phyloP scores from a whole-genome alignment of 441 rosid species.

The Brassica hybrid region DNA sequence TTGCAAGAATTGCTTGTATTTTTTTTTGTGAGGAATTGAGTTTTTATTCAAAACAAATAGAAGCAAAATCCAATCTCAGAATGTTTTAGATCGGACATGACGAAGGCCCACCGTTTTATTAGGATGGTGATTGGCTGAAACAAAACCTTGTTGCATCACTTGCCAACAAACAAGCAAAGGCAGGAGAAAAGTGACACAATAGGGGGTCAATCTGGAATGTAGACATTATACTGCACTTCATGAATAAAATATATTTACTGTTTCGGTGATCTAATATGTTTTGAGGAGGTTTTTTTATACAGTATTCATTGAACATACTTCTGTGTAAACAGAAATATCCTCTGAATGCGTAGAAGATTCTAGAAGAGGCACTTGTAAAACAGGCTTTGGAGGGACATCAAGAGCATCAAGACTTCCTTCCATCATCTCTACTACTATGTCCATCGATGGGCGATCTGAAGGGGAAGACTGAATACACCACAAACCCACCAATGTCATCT shows the following conservation, averaged over 20 bases:
- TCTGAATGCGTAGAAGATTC: not conserved
- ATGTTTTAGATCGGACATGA: not conserved
- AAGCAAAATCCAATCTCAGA: not conserved
- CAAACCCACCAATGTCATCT: slow-evolving; percentile 48
- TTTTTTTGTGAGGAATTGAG: not conserved
- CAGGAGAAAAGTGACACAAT: no score
- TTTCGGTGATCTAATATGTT: no score
- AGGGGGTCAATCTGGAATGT: no score
- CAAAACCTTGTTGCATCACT: slow-evolving; percentile 55
- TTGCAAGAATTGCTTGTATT: not conserved
- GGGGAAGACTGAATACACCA: no score
- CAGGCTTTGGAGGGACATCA: slow-evolving; percentile 47
- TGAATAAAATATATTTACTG: no score
- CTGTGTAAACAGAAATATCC: not conserved
- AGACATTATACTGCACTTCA: no score
- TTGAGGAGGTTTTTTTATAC: not conserved
- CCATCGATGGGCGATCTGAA: slow-evolving; percentile 50
- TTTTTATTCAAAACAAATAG: not conserved
- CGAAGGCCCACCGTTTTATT: not conserved
- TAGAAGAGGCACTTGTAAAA: slow-evolving; percentile 1
- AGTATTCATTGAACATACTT: not conserved
- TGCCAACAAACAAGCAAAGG: slow-evolving; percentile 39
- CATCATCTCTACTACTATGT: slow-evolving; percentile 46
- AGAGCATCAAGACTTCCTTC: slow-evolving; percentile 31
- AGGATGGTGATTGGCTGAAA: no score